Evolutionary conservation across 2,329 filamentous ascomycete species (phyloP), one percentile per base, ranked within the genome.

Genomic region (Canariomyces notabilis): DNA sequence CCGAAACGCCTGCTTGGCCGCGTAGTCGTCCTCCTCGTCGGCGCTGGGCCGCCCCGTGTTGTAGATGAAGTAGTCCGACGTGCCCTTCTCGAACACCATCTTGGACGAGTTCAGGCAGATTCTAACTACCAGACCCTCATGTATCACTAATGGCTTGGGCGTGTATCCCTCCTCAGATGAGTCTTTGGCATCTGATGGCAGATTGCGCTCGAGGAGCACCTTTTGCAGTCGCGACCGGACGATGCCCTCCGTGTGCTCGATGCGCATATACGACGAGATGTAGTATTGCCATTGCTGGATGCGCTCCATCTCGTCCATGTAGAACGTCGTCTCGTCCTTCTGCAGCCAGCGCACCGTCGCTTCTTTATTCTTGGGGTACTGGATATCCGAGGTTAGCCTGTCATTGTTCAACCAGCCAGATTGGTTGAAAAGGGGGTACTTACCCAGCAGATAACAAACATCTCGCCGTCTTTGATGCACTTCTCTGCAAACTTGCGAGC

Each of bases 221-320:
- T 82, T 85, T 51, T 77, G 79, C 59, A 89, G 74, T 38, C 77
- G 79, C 5, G 76, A 75, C 40, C 82, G 74, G 6, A 76, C 71
- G 2, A 93, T 76, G 12, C 87, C 87, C 66, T 93, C 87, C 0
- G 93, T 98, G 2, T 88, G 87, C 60, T 95, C 89, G 19, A 90
- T 79, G 53, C 89, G 87, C 56, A 89, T 87, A 66, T 87, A 97
- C 0, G 90, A 89, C 15, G 91, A 90, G 47, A 95, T 88, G 64
- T 98, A 98, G 69, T 94, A 95, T 58, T 91, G 87, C 93, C 93
- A 98, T 32, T 82, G 77, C 52, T 89, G 83, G 46, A 84, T 83
- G 41, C 83, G 79, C 61, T 93, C 85, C 72, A 95, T 84, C 56
- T 95, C 89, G 55, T 95, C 88, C 60, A 85, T 84, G 57, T 93